phyloP scores from a whole-genome alignment of 805 yeast genomes.

The Wickerhamomyces chaumierensis region DNA sequence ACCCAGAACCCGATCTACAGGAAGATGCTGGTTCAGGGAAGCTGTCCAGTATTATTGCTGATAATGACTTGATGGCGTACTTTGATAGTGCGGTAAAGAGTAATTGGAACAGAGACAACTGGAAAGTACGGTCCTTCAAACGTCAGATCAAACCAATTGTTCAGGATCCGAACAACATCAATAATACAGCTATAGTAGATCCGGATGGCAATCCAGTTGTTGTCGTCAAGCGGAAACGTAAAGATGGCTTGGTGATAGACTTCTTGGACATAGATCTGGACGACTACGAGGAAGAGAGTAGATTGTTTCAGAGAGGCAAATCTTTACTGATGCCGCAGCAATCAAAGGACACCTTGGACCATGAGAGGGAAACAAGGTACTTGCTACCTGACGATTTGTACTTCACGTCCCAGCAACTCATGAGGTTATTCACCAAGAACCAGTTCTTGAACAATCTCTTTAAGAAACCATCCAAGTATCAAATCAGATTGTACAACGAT shows the following conservation, averaged over 20 bases:
- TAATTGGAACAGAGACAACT: slow-evolving; percentile 54
- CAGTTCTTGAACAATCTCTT: slow-evolving; percentile 27
- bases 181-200: neutral
- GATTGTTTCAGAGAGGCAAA: slow-evolving; percentile 29
- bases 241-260: slow-evolving; percentile 30
- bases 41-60: slow-evolving; percentile 21
- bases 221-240: slow-evolving; percentile 17
- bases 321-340: slow-evolving; percentile 28
- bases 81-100: slow-evolving; percentile 60
- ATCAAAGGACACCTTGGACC: slow-evolving; percentile 24
- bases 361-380: slow-evolving; percentile 23
- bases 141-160: neutral
- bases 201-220: neutral
- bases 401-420: slow-evolving; percentile 58
- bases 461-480: slow-evolving; percentile 7
- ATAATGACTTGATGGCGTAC: slow-evolving; percentile 62
- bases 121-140: slow-evolving; percentile 39
- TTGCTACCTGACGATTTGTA: slow-evolving; percentile 64
- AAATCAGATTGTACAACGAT: slow-evolving; percentile 2
- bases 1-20: slow-evolving; percentile 10
- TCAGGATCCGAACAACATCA: too few relatives aligned
- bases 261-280: slow-evolving; percentile 22
- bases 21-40: slow-evolving; percentile 3
- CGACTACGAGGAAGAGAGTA: slow-evolving; percentile 26
- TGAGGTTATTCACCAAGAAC: slow-evolving; percentile 63